Evolutionary conservation across 2,329 filamentous ascomycete genomes (phyloP), one percentile per base, ranked within the genome.

Genomic region (Pyricularia grisea): DNA sequence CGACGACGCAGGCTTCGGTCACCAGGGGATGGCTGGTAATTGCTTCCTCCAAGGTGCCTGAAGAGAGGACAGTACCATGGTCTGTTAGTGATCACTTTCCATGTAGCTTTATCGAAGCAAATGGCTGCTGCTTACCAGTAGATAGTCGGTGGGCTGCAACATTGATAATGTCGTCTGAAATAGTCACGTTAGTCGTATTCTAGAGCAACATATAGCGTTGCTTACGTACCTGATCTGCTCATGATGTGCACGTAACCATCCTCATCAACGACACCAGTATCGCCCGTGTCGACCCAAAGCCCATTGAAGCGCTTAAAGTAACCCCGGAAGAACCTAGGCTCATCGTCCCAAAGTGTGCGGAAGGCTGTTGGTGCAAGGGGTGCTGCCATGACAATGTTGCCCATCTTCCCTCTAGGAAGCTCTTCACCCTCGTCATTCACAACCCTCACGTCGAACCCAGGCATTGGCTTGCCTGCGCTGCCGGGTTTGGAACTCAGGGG

Each of bases 71-170:
- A 64, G 14, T 12, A 23, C 3, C 11, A 27, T 10, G 9, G 10
- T 23, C 4, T 25, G 58, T 61, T 14, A 61, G 42, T 12, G 2
- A 20, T 28, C 14, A 14, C 60, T 10, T 28, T 20, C 4, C 14
- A 30, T 20, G 17, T 63, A 25, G 23, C 31, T 7, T 25, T 27
- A 20, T 27, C 58, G 4, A 25, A 28, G 58, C 1, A 50, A 9
- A 58, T 50, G 20, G 36, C 1, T 33, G 61, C 3, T 28, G 78
- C 84, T 74, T 82, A 91, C 91, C 92, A 12, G 93, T 97, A 72
- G 91, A 94, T 71, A 97, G 89, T 17, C 94, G 87, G 80, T 97
- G 94, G 5, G 94, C 93, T 60, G 93, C 94, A n/a, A 97, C 94
- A 76, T 97, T 97, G 76, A 97, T 93, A 70, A 97, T 90, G 77